Percentiles rank a stretch among this genome's conserved stretches.
Conservation (phyloP, 2,329 filamentous ascomycete species). For the Apiospora koreana region DNA sequence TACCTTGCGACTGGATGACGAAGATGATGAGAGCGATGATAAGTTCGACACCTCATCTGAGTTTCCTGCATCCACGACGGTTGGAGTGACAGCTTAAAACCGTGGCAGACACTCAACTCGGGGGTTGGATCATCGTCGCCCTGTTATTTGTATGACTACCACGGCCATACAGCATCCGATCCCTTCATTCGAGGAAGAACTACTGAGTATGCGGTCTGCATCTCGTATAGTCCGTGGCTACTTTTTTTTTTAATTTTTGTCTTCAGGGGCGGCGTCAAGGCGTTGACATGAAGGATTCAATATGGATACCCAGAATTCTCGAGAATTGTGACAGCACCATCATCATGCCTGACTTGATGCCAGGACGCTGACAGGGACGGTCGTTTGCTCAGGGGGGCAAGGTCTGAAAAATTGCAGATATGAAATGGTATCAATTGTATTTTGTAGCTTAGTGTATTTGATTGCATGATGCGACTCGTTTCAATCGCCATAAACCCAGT, state of each 20-base stretch:
- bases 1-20: slow-evolving; percentile 30
- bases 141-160: background rate
- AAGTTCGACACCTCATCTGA: slow-evolving; percentile 33
- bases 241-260: background rate
- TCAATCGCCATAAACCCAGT: background rate
- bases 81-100: slow-evolving; percentile 23
- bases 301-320: background rate
- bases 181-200: background rate
- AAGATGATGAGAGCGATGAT: slow-evolving; percentile 30
- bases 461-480: background rate
- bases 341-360: background rate
- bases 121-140: background rate
- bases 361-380: background rate
- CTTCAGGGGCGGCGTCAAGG: background rate
- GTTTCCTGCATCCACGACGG: slow-evolving; percentile 27
- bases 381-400: background rate
- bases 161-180: background rate
- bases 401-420: background rate
- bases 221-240: background rate
- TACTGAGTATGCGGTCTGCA: background rate
- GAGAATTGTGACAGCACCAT: background rate
- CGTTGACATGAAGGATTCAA: background rate
- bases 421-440: background rate
- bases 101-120: background rate
- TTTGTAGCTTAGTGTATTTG: background rate